phyloP scores from a whole-genome alignment of 2,329 filamentous ascomycete species.

The Colletotrichum spaethianum region DNA sequence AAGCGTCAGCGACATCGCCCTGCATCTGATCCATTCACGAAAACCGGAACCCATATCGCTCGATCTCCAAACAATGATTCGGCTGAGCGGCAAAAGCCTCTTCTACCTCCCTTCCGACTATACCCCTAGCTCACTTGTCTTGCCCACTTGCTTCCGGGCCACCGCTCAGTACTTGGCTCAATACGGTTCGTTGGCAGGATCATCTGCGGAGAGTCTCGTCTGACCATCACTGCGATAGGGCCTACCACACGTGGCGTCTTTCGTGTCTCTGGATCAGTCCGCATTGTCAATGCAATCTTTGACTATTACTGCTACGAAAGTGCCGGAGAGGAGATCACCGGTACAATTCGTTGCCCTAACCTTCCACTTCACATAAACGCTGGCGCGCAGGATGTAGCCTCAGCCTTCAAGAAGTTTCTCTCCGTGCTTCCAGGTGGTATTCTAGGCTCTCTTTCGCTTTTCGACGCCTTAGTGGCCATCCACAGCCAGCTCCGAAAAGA shows the following conservation, averaged over 20 bases:
- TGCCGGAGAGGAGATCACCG: slow-evolving; percentile 64
- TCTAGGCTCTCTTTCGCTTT: slow-evolving; percentile 72
- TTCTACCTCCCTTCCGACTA: slow-evolving; percentile 73
- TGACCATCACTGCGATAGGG: slow-evolving; percentile 44
- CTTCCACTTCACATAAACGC: slow-evolving; percentile 73
- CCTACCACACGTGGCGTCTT: slow-evolving; percentile 72
- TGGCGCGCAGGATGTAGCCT: slow-evolving; percentile 76
- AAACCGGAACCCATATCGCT: slow-evolving; percentile 62
- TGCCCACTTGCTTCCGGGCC: slow-evolving; percentile 77
- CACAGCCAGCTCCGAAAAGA: slow-evolving; percentile 68
- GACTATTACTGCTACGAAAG: slow-evolving; percentile 72
- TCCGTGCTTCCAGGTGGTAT: slow-evolving; percentile 76
- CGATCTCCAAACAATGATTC: slow-evolving; percentile 71
- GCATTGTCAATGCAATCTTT: slow-evolving; percentile 70
- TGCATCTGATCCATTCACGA: slow-evolving; percentile 58
- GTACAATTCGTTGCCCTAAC: slow-evolving; percentile 71
- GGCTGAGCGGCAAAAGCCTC: slow-evolving; percentile 73
- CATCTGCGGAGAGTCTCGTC: not conserved
- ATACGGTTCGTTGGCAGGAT: slow-evolving; percentile 61
- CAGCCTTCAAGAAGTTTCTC: slow-evolving; percentile 77
- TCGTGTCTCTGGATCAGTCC: slow-evolving; percentile 72
- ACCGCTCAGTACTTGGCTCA: slow-evolving; percentile 76
- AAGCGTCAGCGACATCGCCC: slow-evolving; percentile 69
- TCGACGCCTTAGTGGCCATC: slow-evolving; percentile 74
- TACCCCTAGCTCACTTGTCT: slow-evolving; percentile 67